Conservation (phyloP, 768 basidiomycete species). For the Serendipita sp. region DNA sequence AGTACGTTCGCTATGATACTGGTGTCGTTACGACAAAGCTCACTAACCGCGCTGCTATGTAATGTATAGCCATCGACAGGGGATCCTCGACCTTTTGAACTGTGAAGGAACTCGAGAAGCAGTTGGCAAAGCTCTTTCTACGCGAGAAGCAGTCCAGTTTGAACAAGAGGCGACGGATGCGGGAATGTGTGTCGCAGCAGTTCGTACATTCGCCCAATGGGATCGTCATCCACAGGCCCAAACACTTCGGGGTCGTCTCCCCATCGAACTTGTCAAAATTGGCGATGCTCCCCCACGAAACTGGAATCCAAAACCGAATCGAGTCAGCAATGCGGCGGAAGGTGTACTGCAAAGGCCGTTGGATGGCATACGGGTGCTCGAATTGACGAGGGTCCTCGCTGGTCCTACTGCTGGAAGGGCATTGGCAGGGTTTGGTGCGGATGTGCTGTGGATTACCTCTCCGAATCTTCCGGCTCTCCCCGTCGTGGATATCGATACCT, state of each 20-base stretch:
- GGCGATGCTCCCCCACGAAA: constrained; percentile 28
- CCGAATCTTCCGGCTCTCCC: constrained; percentile 38
- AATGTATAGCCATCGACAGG: constrained; percentile 30
- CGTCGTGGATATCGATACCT: constrained; percentile 38
- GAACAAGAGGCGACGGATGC: constrained; percentile 30
- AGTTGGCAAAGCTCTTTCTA: constrained; percentile 25
- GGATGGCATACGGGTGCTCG: constrained; percentile 37
- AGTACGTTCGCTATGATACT: constrained; percentile 23
- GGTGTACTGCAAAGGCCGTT: constrained; percentile 22
- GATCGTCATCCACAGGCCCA: constrained; percentile 32
- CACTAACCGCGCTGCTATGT: not conserved
- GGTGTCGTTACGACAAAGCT: too few relatives aligned
- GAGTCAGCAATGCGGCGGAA: not conserved
- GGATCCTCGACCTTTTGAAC: constrained; percentile 32
- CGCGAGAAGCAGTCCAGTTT: constrained; percentile 31
- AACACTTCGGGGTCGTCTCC: constrained; percentile 26
- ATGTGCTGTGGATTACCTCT: constrained; percentile 40
- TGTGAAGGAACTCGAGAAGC: constrained; percentile 23
- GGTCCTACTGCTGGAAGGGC: constrained; percentile 42
- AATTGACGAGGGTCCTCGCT: constrained; percentile 43
- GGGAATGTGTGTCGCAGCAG: constrained; percentile 35
- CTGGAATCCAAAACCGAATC: constrained; percentile 16
- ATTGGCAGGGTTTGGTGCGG: constrained; percentile 45
- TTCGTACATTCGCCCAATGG: constrained; percentile 37
- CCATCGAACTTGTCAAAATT: constrained; percentile 31